Conservation (phyloP, 2,329 filamentous ascomycete species). For the Pseudofabraea citricarpa region DNA sequence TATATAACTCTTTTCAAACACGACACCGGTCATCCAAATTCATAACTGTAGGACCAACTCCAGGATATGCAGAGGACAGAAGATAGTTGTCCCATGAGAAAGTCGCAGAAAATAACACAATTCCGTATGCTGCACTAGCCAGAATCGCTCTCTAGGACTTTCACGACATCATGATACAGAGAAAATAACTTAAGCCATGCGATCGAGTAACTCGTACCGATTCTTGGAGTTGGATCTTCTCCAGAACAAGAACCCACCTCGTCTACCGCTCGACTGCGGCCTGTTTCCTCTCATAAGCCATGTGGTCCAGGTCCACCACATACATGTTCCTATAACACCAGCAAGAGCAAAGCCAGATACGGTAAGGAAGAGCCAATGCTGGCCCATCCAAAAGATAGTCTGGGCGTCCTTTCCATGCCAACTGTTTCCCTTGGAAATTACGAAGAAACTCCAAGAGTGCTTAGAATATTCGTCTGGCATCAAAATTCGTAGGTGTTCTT, state of each 20-base stretch:
- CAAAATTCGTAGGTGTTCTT: conserved; percentile 58
- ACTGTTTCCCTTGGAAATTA: conserved; percentile 36
- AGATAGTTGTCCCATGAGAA: not conserved
- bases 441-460: conserved; percentile 68
- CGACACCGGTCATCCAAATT: no score
- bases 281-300: conserved; percentile 17
- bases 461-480: conserved; percentile 68
- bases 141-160: conserved; percentile 15
- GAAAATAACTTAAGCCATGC: conserved; percentile 18
- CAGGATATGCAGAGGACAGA: no score
- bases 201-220: conserved; percentile 26
- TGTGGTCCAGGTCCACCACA: conserved; percentile 25
- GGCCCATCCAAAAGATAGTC: conserved; percentile 44
- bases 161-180: no score
- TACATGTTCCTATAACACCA: conserved; percentile 17
- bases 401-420: conserved; percentile 44
- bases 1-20: no score
- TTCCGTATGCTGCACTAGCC: conserved; percentile 24
- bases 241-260: conserved; percentile 17
- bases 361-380: conserved; percentile 33
- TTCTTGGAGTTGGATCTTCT: conserved; percentile 18
- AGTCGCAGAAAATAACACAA: not conserved
- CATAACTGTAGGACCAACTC: not conserved
- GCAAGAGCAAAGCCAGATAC: conserved; percentile 28
- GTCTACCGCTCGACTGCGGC: conserved; percentile 7